phyloP scores from a whole-genome alignment of 192 early-diverging fungal species.

The Thamnidium elegans region DNA sequence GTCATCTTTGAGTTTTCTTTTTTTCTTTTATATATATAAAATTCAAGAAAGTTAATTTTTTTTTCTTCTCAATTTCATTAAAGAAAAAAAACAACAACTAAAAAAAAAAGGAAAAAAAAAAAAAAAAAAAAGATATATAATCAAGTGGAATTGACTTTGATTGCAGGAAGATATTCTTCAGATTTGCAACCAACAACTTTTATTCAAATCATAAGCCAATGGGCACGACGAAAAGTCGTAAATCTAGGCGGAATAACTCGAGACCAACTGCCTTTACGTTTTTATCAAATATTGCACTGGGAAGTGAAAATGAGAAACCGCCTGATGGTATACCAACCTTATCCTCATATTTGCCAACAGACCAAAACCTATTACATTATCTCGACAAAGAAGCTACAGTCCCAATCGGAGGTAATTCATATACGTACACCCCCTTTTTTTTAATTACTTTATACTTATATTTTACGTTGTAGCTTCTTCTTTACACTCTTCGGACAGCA shows the following conservation, averaged over 20 bases:
- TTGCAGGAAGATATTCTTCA: constrained; percentile 19
- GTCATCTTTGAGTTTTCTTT: no score
- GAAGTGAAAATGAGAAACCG: constrained; percentile 21
- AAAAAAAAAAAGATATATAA: no score
- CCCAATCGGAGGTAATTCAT: neutral
- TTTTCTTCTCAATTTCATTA: no score
- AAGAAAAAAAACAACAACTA: no score
- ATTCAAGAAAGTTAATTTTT: no score
- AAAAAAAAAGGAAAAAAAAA: no score
- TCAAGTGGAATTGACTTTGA: neutral
- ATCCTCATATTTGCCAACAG: neutral
- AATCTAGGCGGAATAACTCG: constrained; percentile 31
- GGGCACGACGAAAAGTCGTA: constrained; percentile 35
- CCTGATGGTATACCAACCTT: neutral
- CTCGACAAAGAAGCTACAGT: neutral
- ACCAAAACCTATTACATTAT: neutral
- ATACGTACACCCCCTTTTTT: neutral
- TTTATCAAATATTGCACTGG: constrained; percentile 34
- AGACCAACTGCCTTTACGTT: constrained; percentile 35
- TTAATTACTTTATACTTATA: neutral
- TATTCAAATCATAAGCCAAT: constrained; percentile 18
- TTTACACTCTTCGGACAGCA: constrained; percentile 34
- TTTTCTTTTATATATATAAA: no score
- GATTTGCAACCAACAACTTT: constrained; percentile 1
- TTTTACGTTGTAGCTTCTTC: constrained; percentile 17